phyloP scores from a whole-genome alignment of 2,329 filamentous ascomycete genomes.

The Phyllosticta ampelicida region DNA sequence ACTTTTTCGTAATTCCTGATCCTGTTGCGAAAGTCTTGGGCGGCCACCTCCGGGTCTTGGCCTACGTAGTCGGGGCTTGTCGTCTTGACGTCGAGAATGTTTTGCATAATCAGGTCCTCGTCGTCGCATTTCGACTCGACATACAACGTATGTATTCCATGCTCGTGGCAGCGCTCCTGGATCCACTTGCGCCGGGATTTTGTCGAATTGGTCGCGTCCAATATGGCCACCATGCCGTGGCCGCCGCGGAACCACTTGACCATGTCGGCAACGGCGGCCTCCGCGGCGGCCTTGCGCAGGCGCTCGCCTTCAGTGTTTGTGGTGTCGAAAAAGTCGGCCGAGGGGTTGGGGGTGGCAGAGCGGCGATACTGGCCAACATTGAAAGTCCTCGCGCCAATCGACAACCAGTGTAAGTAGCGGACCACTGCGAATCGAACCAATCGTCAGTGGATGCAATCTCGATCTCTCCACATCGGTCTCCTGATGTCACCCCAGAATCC shows the following conservation, averaged over 20 bases:
- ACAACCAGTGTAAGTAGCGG: slow-evolving; percentile 93
- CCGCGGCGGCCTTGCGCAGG: slow-evolving; percentile 74
- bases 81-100: slow-evolving; percentile 95
- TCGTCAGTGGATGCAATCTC: background rate
- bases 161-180: slow-evolving; percentile 60
- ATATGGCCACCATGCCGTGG: slow-evolving; percentile 76
- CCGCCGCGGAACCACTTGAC: slow-evolving; percentile 73
- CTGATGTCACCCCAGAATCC: background rate
- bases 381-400: slow-evolving; percentile 86
- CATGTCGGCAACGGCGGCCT: slow-evolving; percentile 91
- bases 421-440: slow-evolving; percentile 22
- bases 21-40: slow-evolving; percentile 81
- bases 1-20: slow-evolving; percentile 97
- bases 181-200: slow-evolving; percentile 87
- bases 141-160: slow-evolving; percentile 82
- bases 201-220: slow-evolving; percentile 95
- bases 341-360: slow-evolving; percentile 76
- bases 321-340: slow-evolving; percentile 90
- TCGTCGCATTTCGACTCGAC: slow-evolving; percentile 97
- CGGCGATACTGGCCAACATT: slow-evolving; percentile 96
- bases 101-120: slow-evolving; percentile 93
- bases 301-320: slow-evolving; percentile 84
- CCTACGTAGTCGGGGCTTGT: slow-evolving; percentile 91
- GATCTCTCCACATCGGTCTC: slow-evolving; percentile 1
- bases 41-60: slow-evolving; percentile 85